phyloP scores from a whole-genome alignment of 2,329 filamentous ascomycete species.

The Dactylellina parvicollis region DNA sequence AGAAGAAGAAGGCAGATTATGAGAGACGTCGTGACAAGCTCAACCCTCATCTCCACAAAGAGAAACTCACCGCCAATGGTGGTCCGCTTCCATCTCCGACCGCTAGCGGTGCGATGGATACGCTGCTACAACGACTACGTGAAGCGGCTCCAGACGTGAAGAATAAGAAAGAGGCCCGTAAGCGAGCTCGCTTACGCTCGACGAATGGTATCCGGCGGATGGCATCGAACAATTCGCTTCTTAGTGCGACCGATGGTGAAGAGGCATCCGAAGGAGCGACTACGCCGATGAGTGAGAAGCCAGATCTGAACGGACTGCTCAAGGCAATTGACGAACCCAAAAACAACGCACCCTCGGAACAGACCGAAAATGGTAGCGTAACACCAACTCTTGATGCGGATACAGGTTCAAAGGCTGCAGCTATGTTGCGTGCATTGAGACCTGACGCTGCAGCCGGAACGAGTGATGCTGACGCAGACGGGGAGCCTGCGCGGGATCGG shows the following conservation, averaged over 20 bases:
- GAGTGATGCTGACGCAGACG: conserved; percentile 42
- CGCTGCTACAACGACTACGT: conserved; percentile 89
- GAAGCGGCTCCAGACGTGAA: conserved; percentile 89
- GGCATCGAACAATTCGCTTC: conserved; percentile 50
- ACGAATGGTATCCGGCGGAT: conserved; percentile 45
- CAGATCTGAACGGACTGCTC: conserved; percentile 19
- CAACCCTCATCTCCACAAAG: conserved; percentile 39
- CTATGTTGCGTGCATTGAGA: conserved; percentile 44
- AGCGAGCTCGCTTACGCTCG: conserved; percentile 75
- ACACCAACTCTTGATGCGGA: conserved; percentile 17
- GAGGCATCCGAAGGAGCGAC: conserved; percentile 37
- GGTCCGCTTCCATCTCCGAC: conserved; percentile 72
- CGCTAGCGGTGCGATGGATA: conserved; percentile 93
- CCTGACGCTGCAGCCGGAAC: conserved; percentile 23
- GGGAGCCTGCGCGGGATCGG: conserved; percentile 25
- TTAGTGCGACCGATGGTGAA: conserved; percentile 47
- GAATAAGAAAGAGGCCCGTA: conserved; percentile 87
- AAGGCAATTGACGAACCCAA: conserved; percentile 37
- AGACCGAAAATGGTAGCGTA: conserved; percentile 5
- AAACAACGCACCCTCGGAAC: neutral
- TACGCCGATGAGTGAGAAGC: conserved; percentile 35
- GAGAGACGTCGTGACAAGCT: conserved; percentile 69
- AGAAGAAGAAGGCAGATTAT: conserved; percentile 84
- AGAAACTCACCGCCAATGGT: conserved; percentile 27
- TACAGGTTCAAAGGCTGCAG: conserved; percentile 35